These are phyloP conservation scores for Knoxia roxburghii DNA, from an alignment of 257 asterid genomes.

Conservation along the genomic window DNA sequence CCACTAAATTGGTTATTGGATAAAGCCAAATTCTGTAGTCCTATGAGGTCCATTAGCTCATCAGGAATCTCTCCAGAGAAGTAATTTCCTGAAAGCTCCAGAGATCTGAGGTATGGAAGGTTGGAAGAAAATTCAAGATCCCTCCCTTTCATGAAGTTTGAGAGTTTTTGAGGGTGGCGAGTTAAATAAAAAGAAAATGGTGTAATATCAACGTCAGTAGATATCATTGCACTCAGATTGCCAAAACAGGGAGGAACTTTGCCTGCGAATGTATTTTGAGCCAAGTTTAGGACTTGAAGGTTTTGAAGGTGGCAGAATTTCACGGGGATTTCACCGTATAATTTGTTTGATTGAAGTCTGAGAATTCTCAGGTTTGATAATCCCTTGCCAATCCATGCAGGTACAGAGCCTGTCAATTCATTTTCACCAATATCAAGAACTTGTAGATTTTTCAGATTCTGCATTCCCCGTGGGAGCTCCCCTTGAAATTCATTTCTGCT, in stretches of 20 bases:
- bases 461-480: background rate
- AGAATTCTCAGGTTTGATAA: constrained; percentile 18
- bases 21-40: constrained; percentile 20
- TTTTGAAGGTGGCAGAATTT: constrained; percentile 21
- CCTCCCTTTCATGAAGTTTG: constrained; percentile 12
- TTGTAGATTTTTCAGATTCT: background rate
- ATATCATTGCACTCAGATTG: constrained; percentile 23
- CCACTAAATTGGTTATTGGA: constrained; percentile 26
- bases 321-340: constrained; percentile 19
- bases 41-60: constrained; percentile 14
- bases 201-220: background rate
- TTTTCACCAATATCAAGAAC: constrained; percentile 14
- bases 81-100: constrained; percentile 15
- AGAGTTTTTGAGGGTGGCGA: constrained; percentile 4
- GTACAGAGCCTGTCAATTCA: background rate
- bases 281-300: constrained; percentile 19
- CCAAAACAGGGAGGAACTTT: background rate
- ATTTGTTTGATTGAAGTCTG: constrained; percentile 22
- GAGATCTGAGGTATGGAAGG: constrained; percentile 1
- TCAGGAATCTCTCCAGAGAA: constrained; percentile 13
- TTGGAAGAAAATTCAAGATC: constrained; percentile 10
- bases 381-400: constrained; percentile 24
- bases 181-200: background rate
- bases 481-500: background rate
- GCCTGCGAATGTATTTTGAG: background rate